A percentile compares a stretch with the other conserved stretches of the same genome.
phyloP scores from a whole-genome alignment of 2,329 filamentous ascomycete genomes.

The Trichoderma pleuroti region DNA sequence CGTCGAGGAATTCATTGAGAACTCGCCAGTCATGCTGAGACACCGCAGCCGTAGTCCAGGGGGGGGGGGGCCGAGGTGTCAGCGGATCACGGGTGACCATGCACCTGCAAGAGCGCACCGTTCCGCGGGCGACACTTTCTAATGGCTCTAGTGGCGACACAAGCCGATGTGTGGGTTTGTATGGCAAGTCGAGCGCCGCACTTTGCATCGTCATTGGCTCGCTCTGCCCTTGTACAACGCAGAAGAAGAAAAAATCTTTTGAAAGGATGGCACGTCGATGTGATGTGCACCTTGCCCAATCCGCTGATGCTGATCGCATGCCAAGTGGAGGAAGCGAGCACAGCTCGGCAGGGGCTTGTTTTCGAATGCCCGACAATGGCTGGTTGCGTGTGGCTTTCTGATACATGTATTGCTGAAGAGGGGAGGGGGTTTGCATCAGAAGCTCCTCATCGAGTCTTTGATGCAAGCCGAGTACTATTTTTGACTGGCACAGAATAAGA shows the following conservation, averaged over 20 bases:
- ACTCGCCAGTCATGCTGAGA: background rate
- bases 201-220: background rate
- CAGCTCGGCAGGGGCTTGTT: background rate
- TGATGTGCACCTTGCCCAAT: conserved; percentile 1
- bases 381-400: background rate
- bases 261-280: background rate
- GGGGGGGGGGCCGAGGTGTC: conserved; percentile 22
- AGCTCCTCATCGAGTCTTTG: background rate
- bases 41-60: conserved; percentile 15
- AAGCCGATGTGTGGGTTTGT: conserved; percentile 12
- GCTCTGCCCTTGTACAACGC: background rate
- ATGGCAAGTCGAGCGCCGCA: background rate
- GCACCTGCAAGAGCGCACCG: conserved; percentile 37
- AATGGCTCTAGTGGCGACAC: conserved; percentile 17
- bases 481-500: background rate
- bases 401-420: background rate
- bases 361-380: background rate
- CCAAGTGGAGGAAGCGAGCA: background rate
- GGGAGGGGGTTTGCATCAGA: background rate
- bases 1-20: background rate
- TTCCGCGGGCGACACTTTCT: conserved; percentile 27
- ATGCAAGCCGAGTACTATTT: background rate
- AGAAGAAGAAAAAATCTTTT: background rate
- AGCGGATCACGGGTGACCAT: conserved; percentile 35
- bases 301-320: background rate